Evolutionary conservation across 257 asterid genomes (phyloP), one percentile per base, ranked within the genome.

Genomic region (Voacanga thouarsii): DNA sequence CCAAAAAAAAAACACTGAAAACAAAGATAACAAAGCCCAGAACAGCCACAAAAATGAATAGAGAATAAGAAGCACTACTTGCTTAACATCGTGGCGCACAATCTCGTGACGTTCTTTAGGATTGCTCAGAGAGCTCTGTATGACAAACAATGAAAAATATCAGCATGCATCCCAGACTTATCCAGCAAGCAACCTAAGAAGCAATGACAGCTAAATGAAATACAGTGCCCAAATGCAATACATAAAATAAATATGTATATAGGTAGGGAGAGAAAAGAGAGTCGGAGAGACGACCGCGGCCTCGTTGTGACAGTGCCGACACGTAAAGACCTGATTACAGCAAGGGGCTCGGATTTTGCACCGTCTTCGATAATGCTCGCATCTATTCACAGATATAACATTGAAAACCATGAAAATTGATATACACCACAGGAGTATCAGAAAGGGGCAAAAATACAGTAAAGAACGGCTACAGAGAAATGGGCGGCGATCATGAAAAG

Each of bases 261-360:
- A 19, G 11, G 4, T 8, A 67, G 44, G 66, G 59, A 53, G 21
- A 53, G 23, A 53, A 33, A 43, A 28, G 72, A 71, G 50, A 45
- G 16, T 8, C 23, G 39, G 44, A 75, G 44, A 75, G 50, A 83
- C 72, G 39, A 94, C 98, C 80, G 84, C 80, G 74, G 97, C 91
- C 68, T 92, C 97, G 83, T 94, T 92, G 85, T 94, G 98, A 85
- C 98, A 94, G 85, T 92, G 98, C 60, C 98, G 97, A 89, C 97
- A 94, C 67, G 92, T 79, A 83, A 89, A 94, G 85, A 94, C 79
- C 89, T 80, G 80, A 78, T 90, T 83, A 84, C 98, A 94, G 30
- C 98, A 94, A 79, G 98, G 98, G 9, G 97, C 91, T 82, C 92
- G 82, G 77, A 94, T 74, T 83, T 88, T 92, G 89, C 98, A 93